Conservation (phyloP, 2,329 filamentous ascomycete genomes). For the Hypocrella siamensis region DNA sequence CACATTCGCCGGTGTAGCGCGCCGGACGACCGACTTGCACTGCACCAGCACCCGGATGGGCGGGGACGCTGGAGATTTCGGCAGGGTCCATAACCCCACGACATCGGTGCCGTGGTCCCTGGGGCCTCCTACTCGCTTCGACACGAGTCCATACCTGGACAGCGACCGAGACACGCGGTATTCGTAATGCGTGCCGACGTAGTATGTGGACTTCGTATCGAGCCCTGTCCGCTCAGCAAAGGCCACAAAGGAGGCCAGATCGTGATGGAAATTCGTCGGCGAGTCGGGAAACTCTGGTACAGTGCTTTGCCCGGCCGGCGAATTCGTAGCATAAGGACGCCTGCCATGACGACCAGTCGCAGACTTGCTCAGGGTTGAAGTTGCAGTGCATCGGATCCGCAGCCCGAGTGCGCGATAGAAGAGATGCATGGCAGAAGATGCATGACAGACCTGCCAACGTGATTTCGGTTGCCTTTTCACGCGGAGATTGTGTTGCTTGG, state of each 20-base stretch:
- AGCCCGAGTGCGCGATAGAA: too few species aligned
- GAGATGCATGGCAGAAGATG: too few species aligned
- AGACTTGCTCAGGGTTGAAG: too few species aligned
- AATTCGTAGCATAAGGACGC: background rate
- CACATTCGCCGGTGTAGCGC: slow-evolving; percentile 41
- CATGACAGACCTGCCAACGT: too few species aligned
- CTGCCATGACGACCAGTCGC: background rate
- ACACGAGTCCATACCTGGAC: slow-evolving; percentile 42
- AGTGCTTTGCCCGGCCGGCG: background rate
- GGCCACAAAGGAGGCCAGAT: slow-evolving; percentile 47
- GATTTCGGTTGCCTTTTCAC: too few species aligned
- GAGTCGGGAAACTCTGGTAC: slow-evolving; percentile 26
- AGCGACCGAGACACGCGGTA: slow-evolving; percentile 48
- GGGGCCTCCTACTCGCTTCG: slow-evolving; percentile 48
- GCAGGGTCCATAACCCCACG: slow-evolving; percentile 52
- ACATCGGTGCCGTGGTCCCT: slow-evolving; percentile 63
- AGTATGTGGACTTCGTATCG: slow-evolving; percentile 40
- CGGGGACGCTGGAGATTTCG: slow-evolving; percentile 11
- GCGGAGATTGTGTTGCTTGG: too few species aligned
- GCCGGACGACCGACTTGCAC: slow-evolving; percentile 48
- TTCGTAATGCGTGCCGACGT: slow-evolving; percentile 62
- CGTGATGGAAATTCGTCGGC: slow-evolving; percentile 37
- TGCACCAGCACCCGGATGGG: slow-evolving; percentile 38
- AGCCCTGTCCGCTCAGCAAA: slow-evolving; percentile 45
- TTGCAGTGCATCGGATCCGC: too few species aligned